Base-by-base conservation (phyloP, 345 rosid species). In the Eucalyptus tenuipes region DNA sequence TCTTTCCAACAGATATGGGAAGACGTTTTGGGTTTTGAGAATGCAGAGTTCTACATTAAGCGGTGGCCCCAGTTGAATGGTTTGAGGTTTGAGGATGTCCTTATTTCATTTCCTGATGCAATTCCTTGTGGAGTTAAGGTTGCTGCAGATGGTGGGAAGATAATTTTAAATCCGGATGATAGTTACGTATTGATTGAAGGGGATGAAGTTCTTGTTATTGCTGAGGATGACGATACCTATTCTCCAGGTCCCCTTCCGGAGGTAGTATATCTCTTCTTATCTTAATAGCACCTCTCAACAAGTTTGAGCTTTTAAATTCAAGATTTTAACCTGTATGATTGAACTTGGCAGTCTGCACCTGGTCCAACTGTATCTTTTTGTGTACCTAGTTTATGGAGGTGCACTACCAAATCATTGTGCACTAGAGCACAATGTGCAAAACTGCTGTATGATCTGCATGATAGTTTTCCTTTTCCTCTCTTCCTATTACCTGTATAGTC, bases 161-260 rank as follows among this genome's bases (percentile, higher is more conserved):
- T 97, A 89, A 91, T 94, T 87, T 88, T 97, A 92, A 96, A 95
- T 92, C 98, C 98, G n/a, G 95, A 94, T 91, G 97, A 96, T 79
- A 88, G 89, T 91, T 95, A 96, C 87, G 88, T 95, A 86, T 88
- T 97, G n/a, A 87, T 90, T 91, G 96, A 93, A 92, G 96, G 98
- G 53, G 99, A 97, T 92, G 99, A 95, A 93, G 89, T 96, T 85
- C 98, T 97, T 93, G 99, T 97, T 88, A 97, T 97, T 86, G 99
- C 98, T 25, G 99, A 97, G 92, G 98, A 97, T 90, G 99, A 97
- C 89, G 98, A 97, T 91, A 97, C 98, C 88, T 97, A 96, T 68
- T 90, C 96, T 90, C 99, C 99, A n/a, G 93, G 94, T 91, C 93
- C 96, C 88, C 95, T 94, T 91, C 98, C 98, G 3, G 92, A 96